Conservation (phyloP, 257 asterid genomes). For the Nemophila menziesii region DNA sequence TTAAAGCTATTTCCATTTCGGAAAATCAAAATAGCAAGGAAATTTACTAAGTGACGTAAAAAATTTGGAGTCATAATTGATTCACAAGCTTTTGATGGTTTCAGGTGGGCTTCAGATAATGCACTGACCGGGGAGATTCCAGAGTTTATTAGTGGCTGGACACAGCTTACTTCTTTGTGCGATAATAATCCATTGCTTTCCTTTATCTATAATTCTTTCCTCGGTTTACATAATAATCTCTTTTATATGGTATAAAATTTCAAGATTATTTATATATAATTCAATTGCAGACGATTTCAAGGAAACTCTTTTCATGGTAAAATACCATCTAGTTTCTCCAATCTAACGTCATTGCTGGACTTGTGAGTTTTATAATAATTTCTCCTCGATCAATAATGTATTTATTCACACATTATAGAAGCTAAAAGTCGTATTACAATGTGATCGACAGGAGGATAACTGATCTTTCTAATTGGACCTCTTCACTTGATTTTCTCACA, state of each 20-base stretch:
- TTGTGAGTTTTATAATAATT: slow-evolving; percentile 34
- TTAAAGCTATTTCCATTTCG: not conserved
- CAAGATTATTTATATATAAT: not conserved
- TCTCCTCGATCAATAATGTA: not conserved
- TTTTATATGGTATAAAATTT: too few relatives aligned
- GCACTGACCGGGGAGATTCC: slow-evolving; percentile 62
- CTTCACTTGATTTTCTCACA: slow-evolving; percentile 50
- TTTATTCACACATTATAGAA: not conserved
- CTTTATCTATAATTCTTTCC: not conserved
- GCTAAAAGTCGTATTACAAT: slow-evolving; percentile 9
- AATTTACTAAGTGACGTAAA: not conserved
- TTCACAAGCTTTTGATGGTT: slow-evolving; percentile 11
- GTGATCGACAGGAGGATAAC: slow-evolving; percentile 57
- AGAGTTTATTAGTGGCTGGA: slow-evolving; percentile 59
- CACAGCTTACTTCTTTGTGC: slow-evolving; percentile 40
- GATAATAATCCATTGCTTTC: slow-evolving; percentile 13
- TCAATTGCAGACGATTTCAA: slow-evolving; percentile 49
- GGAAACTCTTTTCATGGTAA: slow-evolving; percentile 74
- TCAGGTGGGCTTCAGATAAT: slow-evolving; percentile 61
- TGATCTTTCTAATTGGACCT: slow-evolving; percentile 58
- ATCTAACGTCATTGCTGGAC: slow-evolving; percentile 43
- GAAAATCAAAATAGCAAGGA: not conserved
- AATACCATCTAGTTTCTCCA: slow-evolving; percentile 59
- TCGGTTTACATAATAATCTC: not conserved
- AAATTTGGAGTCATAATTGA: slow-evolving; percentile 1